Base-by-base conservation (phyloP, 2,329 filamentous ascomycete genomes). In the Eurotiales sp. region DNA sequence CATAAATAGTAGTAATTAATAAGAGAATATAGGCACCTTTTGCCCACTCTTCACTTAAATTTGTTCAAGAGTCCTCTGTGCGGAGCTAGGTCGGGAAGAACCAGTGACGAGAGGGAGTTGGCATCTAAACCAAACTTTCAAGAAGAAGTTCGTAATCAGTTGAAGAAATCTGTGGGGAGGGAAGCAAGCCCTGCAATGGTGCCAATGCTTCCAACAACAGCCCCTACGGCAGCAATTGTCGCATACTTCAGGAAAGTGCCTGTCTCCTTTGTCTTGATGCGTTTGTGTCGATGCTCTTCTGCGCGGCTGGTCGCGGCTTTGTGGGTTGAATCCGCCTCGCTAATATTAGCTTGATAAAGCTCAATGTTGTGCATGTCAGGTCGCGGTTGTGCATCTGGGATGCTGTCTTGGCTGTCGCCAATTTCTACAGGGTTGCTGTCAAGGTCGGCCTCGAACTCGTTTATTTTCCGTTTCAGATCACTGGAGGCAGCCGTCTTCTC, bases 151-250 rank as follows among this genome's bases (percentile, higher is more conserved):
- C 17, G 10, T 34, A 29, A 48, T 42, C 46, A 50, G 17, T 36
- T 57, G 57, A 75, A 75, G 56, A 67, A 75, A 46, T 73, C 70
- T 5, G 66, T 60, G 8, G 73, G 73, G 12, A 76, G 62, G 21
- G 71, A 63, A 11, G 71, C 70, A 40, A 76, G 61, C 15, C 67
- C 59, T 37, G 67, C 63, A 36, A 75, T 63, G 14, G 70, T 70
- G 19, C 71, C 67, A 29, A 75, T 59, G 5, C 71, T 67, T 44
- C 73, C 73, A 39, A 72, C 62, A 14, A 73, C 52, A 30, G 70
- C 70, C 21, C 72, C 71, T 4, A 69, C 55, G 2, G 70, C 51
- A 22, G 72, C 71, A 23, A 67, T 69, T 17, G 67, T 64, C 25
- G 68, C 69, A 58, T 74, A 69, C 49, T 64, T 68, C 42, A 61